Evolutionary conservation across 2,329 filamentous ascomycete genomes (phyloP).

Genomic region (Cladosporium sp.): DNA sequence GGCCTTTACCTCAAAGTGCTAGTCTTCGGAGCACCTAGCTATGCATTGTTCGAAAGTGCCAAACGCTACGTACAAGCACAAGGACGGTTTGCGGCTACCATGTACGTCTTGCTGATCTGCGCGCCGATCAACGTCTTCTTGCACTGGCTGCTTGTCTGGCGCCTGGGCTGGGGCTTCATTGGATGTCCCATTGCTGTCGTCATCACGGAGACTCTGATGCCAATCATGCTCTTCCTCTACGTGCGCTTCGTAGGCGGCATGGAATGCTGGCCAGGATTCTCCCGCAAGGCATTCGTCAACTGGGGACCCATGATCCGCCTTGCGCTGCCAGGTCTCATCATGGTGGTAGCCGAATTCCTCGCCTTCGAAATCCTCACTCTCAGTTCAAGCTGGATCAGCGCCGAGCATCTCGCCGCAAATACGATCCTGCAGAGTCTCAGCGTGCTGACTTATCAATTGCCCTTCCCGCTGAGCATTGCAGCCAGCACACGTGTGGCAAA

Average conservation of each 20-base stretch:
- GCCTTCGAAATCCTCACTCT: conserved; percentile 82
- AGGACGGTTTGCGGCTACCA: conserved; percentile 75
- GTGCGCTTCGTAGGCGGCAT: conserved; percentile 66
- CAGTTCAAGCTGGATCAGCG: conserved; percentile 73
- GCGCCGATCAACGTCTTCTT: conserved; percentile 76
- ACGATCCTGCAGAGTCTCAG: conserved; percentile 76
- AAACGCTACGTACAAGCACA: conserved; percentile 90
- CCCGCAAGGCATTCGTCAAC: conserved; percentile 64
- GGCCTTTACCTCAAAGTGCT: conserved; percentile 70
- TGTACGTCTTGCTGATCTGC: conserved; percentile 77
- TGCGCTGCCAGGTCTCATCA: conserved; percentile 81
- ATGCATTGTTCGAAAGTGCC: conserved; percentile 69
- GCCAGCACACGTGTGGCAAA: conserved; percentile 86
- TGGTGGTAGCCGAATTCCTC: conserved; percentile 91
- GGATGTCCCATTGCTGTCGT: conserved; percentile 76
- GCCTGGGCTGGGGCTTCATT: conserved; percentile 62
- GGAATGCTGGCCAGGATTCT: conserved; percentile 79
- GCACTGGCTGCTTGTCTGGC: conserved; percentile 78
- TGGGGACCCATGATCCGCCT: conserved; percentile 84
- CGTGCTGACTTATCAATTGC: conserved; percentile 81
- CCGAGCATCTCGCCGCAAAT: conserved; percentile 79
- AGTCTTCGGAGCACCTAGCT: conserved; percentile 68
- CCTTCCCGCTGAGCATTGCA: conserved; percentile 86
- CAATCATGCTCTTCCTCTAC: conserved; percentile 68
- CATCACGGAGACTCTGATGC: conserved; percentile 71